phyloP scores from a whole-genome alignment of 2,329 filamentous ascomycete genomes.

The Nothomitra cinnamomea region DNA sequence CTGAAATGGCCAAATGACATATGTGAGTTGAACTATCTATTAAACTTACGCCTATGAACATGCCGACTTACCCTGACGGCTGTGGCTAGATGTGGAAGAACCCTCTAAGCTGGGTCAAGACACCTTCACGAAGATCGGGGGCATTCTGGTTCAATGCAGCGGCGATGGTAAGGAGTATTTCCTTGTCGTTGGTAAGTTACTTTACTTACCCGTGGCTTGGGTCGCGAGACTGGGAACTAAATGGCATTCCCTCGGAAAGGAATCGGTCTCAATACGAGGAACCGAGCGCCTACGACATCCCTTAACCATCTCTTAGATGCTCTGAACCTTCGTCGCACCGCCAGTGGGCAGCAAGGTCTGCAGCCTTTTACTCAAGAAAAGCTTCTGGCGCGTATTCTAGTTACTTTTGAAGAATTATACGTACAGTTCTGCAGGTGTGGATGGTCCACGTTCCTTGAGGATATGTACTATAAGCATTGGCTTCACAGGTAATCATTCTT shows the following conservation, averaged over 20 bases:
- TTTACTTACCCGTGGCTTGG: constrained; percentile 18
- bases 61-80: neutral
- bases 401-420: constrained; percentile 63
- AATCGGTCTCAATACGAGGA: constrained; percentile 66
- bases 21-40: constrained; percentile 33
- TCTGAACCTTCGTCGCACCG: constrained; percentile 23
- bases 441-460: constrained; percentile 57
- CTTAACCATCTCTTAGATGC: constrained; percentile 50
- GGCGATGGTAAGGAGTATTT: constrained; percentile 67
- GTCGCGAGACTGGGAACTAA: too few relatives aligned
- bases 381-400: constrained; percentile 65
- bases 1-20: constrained; percentile 98
- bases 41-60: neutral
- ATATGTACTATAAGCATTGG: constrained; percentile 68
- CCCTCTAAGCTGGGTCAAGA: constrained; percentile 33
- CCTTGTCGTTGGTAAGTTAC: constrained; percentile 57
- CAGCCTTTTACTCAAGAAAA: constrained; percentile 55
- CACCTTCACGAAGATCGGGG: constrained; percentile 73
- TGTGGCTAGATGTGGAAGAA: constrained; percentile 43
- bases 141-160: constrained; percentile 77
- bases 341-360: constrained; percentile 23
- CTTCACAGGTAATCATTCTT: constrained; percentile 46
- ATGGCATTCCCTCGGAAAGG: neutral
- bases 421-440: constrained; percentile 55
- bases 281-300: constrained; percentile 72